Evolutionary conservation across 441 rosid genomes (phyloP), one percentile per base, ranked within the genome.

Genomic region (Mallotus japonicus): DNA sequence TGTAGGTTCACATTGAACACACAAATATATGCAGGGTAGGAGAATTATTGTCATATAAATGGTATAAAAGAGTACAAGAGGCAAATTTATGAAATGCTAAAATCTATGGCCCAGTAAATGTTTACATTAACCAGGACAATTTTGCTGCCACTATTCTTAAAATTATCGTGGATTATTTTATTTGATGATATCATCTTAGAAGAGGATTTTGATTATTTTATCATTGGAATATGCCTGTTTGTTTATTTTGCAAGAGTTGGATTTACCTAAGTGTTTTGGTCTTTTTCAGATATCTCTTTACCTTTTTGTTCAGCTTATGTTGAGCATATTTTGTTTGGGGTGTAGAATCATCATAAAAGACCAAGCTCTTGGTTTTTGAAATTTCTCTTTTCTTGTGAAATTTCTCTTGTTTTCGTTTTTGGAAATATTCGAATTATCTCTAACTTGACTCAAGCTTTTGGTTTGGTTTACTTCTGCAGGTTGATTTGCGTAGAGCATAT

Each of bases 401-500:
- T 6, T 44, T n/a, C 11, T 24, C 8, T 14, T 20, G 4, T 50
- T 40, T 69, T 50, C 67, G 12, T 32, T n/a, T 64, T 54, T 17
- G 20, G 14, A 61, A 24, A 24, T 68, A 15, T 17, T 32, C 19
- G 50, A 28, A 6, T n/a, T 24, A 55, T 55, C 24, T 53, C 11
- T 40, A 44, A 66, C 11, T 65, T 72, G 47, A 15, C 51, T 69
- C 0, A 49, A 53, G 15, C 19, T 73, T 22, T 32, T 37, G n/a
- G 57, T 72, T 75, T 42, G 73, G 37, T 75, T 80, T 77, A 34
- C 49, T 72, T 74, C 28, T 87, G 80, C 84, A 95, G 99, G 87
- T 92, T 83, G 99, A 95, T 85, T 82, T 92, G 88, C 97, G 98
- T 56, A 90, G 97, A 79, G 99, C 99, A 46, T 87, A 95, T 84